A percentile compares a stretch with the other conserved stretches of the same genome.
Conservation (phyloP, 139 green algal species). For the Chlamydomonas sp. region DNA sequence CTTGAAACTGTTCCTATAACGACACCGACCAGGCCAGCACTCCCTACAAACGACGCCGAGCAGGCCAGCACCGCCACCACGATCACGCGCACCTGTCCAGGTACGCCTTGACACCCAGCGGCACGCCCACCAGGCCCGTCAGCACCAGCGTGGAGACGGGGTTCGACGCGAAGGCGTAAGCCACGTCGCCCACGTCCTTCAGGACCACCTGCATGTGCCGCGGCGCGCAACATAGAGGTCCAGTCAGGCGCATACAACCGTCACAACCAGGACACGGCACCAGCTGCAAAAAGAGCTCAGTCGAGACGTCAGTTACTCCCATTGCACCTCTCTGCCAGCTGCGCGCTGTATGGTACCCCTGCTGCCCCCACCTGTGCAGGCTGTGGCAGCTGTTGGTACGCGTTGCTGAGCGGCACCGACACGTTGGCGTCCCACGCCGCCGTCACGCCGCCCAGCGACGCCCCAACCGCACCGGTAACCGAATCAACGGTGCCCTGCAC, state of each 20-base stretch:
- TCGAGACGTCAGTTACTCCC: too few relatives aligned
- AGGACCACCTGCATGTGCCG: not conserved
- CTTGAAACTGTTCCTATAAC: not conserved
- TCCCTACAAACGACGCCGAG: not conserved
- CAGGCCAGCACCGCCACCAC: not conserved
- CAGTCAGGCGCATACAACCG: too few relatives aligned
- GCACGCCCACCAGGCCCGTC: constrained; percentile 19
- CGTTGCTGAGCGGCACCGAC: not conserved
- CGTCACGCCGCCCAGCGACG: not conserved
- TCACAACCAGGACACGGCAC: too few relatives aligned
- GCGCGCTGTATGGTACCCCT: not conserved
- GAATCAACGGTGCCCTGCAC: not conserved
- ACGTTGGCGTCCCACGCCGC: not conserved
- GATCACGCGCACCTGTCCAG: constrained; percentile 12
- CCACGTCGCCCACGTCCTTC: constrained; percentile 31
- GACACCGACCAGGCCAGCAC: not conserved
- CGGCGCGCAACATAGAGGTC: too few relatives aligned
- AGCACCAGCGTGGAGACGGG: constrained; percentile 24
- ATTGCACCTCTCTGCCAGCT: too few relatives aligned
- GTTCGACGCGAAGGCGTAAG: constrained; percentile 14
- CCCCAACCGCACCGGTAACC: not conserved
- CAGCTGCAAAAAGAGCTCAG: too few relatives aligned
- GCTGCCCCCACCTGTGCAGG: constrained; percentile 2
- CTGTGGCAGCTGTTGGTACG: constrained; percentile 11
- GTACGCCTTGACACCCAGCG: constrained; percentile 12